Base-by-base conservation (phyloP, 108 stramenopile genomes). In the Schizochytrium sp. region DNA sequence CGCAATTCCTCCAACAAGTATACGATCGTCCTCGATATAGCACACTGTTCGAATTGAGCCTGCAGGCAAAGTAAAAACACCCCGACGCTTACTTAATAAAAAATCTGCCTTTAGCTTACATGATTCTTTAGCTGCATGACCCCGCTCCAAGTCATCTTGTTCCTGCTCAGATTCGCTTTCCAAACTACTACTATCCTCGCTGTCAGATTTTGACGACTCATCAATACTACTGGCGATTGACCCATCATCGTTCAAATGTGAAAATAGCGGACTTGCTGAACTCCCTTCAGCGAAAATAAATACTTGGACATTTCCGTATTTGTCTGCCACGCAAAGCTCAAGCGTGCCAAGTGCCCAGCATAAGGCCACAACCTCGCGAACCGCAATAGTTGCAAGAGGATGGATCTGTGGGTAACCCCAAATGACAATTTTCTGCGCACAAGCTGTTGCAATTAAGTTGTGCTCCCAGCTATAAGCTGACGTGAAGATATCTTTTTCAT, bases 321-420 rank as follows among this genome's bases (percentile, higher is more conserved):
- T 44, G 64, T 69, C 64, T 8, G 64, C 64, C 64, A 15, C 64
- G 64, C 64, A 69, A 13, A 69, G 64, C 64, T 69, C 64, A 44
- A 12, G 12, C 40, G 2, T 38, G 44, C 15, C 28, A 44, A 38
- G 1, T 0, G 64, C 64, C 64, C 64, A 69, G 28, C 64, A 44
- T 44, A 69, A 13, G 12, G 64, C 64, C 12, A 69, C 64, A 38
- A 44, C 44, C 42, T 8, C 10, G 2, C 12, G 8, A 38, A 44
- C 15, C 64, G 64, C 64, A 38, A 69, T 44, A 15, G 44, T 44
- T 8, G 64, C 64, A 15, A 69, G 7, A 13, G 64, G 64, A 7
- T 69, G 42, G 5, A 69, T 38, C 8, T 15, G 40, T 8, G 64
- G 64, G 44, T 2, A 69, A 8, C 42, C 28, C 64, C 64, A 69